phyloP scores from a whole-genome alignment of 495 filamentous ascomycete species.

The Penicillium cinerascens region DNA sequence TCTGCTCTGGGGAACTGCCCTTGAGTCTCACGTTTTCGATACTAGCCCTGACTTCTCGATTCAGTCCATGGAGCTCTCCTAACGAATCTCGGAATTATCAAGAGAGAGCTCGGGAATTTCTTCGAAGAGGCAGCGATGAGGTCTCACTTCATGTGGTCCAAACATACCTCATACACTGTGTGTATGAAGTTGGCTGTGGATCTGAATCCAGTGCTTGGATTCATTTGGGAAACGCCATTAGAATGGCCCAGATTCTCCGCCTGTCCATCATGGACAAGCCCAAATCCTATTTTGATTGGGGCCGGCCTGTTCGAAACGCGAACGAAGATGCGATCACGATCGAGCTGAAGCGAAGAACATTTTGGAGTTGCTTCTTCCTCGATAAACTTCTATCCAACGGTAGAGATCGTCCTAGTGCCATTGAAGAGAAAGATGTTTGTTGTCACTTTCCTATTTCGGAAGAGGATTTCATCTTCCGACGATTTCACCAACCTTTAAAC shows the following conservation, averaged over 20 bases:
- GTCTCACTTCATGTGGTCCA: not conserved
- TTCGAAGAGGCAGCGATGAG: not conserved
- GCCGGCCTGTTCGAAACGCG: not conserved
- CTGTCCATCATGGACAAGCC: not conserved
- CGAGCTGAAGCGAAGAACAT: not conserved
- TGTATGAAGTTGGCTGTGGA: constrained; percentile 1
- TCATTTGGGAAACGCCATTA: not conserved
- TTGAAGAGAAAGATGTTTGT: not conserved
- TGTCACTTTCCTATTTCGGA: not conserved
- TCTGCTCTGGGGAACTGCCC: not conserved
- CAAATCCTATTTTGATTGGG: not conserved
- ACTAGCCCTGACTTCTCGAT: not conserved
- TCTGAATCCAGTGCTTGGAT: constrained; percentile 1
- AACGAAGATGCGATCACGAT: not conserved
- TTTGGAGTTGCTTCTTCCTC: constrained; percentile 3
- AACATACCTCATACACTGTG: not conserved
- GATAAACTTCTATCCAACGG: not conserved
- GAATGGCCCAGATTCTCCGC: constrained; percentile 1
- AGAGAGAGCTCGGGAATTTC: not conserved
- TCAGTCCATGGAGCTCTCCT: not conserved
- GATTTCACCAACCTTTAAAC: not conserved
- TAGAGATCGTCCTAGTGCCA: constrained; percentile 1
- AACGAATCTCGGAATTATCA: not conserved
- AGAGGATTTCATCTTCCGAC: constrained; percentile 1
- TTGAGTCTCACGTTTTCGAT: not conserved